Base-by-base conservation (phyloP, 371 early-diverging fungal genomes). In the Mycotypha africana region DNA sequence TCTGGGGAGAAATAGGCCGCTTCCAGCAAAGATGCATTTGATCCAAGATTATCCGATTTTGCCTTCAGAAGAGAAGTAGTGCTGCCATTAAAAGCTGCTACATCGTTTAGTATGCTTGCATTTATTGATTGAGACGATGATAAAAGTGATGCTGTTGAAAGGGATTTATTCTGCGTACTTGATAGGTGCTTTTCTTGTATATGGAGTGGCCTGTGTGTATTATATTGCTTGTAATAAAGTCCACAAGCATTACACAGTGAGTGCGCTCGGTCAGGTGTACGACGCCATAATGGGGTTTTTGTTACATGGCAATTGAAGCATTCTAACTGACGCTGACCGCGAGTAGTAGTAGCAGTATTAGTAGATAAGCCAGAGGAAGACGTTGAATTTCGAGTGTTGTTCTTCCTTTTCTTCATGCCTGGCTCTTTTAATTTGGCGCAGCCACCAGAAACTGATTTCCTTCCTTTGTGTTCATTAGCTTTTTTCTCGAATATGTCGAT, bases 241-340 rank as follows among this genome's bases (percentile, higher is more conserved):
- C 87, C 88, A 58, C 91, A 91, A 2, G 91, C 89, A 62, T 91
- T 91, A 63, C 89, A 91, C 10, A 91, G 72, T n/a, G 80, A 78
- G 47, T 88, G 86, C 33, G 70, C 65, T 28, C 83, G 76, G 49
- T 89, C 89, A 20, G 83, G 79, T 21, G 89, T 86, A 23, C 88
- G 70, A 20, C 89, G 74, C 91, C 91, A 89, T 9, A 91, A 69
- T 26, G 91, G 91, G 1, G 89, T 89, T 55, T 76, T 74, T 45
- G 81, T 86, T 4, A 86, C 85, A 26, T 78, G 75, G 52, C 89
- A 91, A 60, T 91, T 91, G 69, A 59, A 83, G 62, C 91, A 91
- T 37, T 78, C 75, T 3, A 90, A 56, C 51, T 87, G 81, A 35
- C 55, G 48, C 35, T 44, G 45, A 2, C 45, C 11, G 20, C 45